Evolutionary conservation across 306 rosid species (phyloP).

Genomic region (Vigna trinervia): DNA sequence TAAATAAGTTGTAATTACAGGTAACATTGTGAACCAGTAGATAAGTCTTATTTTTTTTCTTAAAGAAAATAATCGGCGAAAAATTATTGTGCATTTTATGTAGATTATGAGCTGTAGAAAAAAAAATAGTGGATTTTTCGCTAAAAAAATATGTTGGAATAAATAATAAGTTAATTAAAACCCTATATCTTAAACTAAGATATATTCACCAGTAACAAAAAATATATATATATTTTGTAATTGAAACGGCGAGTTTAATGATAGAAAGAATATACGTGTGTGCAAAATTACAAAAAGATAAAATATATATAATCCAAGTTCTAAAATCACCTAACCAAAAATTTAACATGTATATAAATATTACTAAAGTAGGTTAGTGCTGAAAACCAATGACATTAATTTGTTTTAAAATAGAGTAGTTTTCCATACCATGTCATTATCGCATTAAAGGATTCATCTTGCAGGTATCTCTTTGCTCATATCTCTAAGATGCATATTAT

Average conservation of each 20-base stretch:
- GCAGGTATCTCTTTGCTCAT: neutral
- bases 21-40: too few relatives aligned
- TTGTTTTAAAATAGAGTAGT: neutral
- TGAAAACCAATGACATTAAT: neutral
- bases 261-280: neutral
- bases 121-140: too few relatives aligned
- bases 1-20: too few relatives aligned
- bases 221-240: too few relatives aligned
- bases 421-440: neutral
- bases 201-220: too few relatives aligned
- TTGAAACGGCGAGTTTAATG: neutral
- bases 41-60: too few relatives aligned
- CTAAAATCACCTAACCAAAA: neutral
- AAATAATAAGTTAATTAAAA: too few relatives aligned
- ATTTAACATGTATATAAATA: neutral
- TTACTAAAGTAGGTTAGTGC: neutral
- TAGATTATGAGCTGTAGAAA: too few relatives aligned
- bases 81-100: too few relatives aligned
- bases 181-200: too few relatives aligned
- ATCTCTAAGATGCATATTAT: neutral
- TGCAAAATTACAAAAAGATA: neutral
- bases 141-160: too few relatives aligned
- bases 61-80: too few relatives aligned
- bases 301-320: neutral
- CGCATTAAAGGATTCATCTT: neutral